These are phyloP conservation scores for Panicum hallii DNA, from an alignment of 202 grass and related monocot species.

Conservation along the genomic window DNA sequence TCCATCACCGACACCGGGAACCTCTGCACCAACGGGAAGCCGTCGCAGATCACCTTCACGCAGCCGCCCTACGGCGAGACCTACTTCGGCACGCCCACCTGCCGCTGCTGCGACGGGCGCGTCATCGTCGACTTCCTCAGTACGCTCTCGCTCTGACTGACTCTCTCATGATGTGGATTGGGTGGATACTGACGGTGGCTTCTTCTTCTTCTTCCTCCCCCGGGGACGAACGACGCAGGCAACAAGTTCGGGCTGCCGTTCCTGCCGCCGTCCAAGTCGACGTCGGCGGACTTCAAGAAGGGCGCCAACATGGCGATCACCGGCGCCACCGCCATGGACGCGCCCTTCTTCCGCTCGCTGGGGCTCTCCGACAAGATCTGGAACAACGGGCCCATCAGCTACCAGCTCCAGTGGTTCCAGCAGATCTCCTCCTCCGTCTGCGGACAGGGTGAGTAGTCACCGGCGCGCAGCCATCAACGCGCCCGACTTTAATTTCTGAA, in stretches of 20 bases:
- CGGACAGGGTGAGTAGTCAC: slow-evolving; percentile 25
- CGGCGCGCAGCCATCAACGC: neutral
- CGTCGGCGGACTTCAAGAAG: slow-evolving; percentile 64
- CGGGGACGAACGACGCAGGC: slow-evolving; percentile 32
- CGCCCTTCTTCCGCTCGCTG: slow-evolving; percentile 73
- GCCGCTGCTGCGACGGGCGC: slow-evolving; percentile 83
- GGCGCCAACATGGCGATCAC: slow-evolving; percentile 96
- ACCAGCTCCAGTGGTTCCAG: slow-evolving; percentile 87
- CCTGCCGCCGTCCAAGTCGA: slow-evolving; percentile 71
- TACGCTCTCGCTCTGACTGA: neutral
- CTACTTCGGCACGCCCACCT: slow-evolving; percentile 82
- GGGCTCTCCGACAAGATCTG: slow-evolving; percentile 77
- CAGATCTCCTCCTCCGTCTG: slow-evolving; percentile 62
- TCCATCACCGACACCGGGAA: slow-evolving; percentile 93
- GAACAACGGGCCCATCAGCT: slow-evolving; percentile 82
- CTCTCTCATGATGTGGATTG: neutral
- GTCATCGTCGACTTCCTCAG: slow-evolving; percentile 82
- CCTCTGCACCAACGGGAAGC: slow-evolving; percentile 63
- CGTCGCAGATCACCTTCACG: slow-evolving; percentile 72
- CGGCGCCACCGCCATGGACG: slow-evolving; percentile 76
- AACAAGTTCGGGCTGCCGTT: slow-evolving; percentile 70
- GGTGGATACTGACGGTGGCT: neutral
- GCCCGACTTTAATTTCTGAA: neutral
- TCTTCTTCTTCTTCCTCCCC: neutral
- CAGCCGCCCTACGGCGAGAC: slow-evolving; percentile 87